phyloP scores from a whole-genome alignment of 1,284 basidiomycete species.

The Ganoderma multipileum region DNA sequence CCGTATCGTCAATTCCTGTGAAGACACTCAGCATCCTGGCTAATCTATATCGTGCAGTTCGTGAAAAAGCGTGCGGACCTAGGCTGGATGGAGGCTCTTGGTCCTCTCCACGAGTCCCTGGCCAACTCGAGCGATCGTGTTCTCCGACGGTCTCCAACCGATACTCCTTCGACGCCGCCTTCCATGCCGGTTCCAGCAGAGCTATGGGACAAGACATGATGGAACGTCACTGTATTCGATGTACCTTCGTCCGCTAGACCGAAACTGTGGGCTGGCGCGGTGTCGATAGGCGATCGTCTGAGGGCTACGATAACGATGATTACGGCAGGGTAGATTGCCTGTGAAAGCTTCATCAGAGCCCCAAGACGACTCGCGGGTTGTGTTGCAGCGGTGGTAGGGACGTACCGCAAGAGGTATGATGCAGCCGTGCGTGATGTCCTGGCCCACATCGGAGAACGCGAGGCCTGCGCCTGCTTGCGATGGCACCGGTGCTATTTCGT shows the following conservation, averaged over 20 bases:
- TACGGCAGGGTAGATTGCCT: slow-evolving; percentile 5
- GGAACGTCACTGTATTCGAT: background rate
- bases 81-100: too few relatives aligned
- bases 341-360: background rate
- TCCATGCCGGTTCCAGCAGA: background rate
- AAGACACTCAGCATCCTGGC: too few relatives aligned
- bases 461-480: background rate
- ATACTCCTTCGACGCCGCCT: too few relatives aligned
- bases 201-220: background rate
- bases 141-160: too few relatives aligned
- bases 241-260: background rate
- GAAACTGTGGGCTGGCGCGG: background rate
- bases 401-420: background rate
- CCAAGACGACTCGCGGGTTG: background rate
- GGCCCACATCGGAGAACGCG: background rate
- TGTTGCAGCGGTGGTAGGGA: background rate
- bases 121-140: too few relatives aligned
- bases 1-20: too few relatives aligned
- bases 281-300: background rate
- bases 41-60: too few relatives aligned
- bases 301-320: slow-evolving; percentile 13
- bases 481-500: background rate
- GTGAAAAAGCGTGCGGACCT: too few relatives aligned
- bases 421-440: background rate
- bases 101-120: too few relatives aligned